Percentiles rank a stretch among this genome's conserved stretches.
These are phyloP conservation scores for Wickerhamia fluorescens DNA, from an alignment of 805 yeast species.

Conservation along the genomic window DNA sequence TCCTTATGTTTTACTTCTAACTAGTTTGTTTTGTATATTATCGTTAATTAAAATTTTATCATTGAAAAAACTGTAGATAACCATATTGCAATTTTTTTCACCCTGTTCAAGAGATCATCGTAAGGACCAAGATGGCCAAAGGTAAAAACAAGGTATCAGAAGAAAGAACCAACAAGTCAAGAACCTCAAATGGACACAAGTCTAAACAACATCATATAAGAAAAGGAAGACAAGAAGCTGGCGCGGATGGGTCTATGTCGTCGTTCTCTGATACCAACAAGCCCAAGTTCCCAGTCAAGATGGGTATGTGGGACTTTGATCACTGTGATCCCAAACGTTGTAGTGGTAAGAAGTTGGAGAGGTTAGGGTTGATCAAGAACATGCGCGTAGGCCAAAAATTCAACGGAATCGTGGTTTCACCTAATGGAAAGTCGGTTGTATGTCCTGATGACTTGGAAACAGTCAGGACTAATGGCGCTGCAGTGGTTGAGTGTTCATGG, in stretches of 20 bases:
- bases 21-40: slow-evolving; percentile 2
- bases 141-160: slow-evolving; percentile 49
- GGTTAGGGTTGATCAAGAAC: slow-evolving; percentile 75
- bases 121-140: slow-evolving; percentile 37
- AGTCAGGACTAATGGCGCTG: slow-evolving; percentile 81
- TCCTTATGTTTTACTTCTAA: slow-evolving; percentile 3
- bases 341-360: slow-evolving; percentile 87
- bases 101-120: neutral
- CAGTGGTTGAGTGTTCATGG: slow-evolving; percentile 99
- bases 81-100: slow-evolving; percentile 9
- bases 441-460: slow-evolving; percentile 79
- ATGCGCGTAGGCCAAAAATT: slow-evolving; percentile 91
- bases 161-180: slow-evolving; percentile 23
- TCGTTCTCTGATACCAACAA: slow-evolving; percentile 17
- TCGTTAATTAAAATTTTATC: neutral
- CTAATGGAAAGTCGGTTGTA: slow-evolving; percentile 84
- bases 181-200: slow-evolving; percentile 51
- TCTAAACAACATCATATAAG: slow-evolving; percentile 46
- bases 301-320: slow-evolving; percentile 99
- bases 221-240: slow-evolving; percentile 28
- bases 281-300: slow-evolving; percentile 62
- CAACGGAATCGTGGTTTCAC: slow-evolving; percentile 84
- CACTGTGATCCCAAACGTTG: slow-evolving; percentile 98
- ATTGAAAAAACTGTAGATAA: neutral
- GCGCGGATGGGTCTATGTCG: slow-evolving; percentile 7